Conservation (phyloP, 2,329 filamentous ascomycete species). For the Lasiodiplodia sp. region DNA sequence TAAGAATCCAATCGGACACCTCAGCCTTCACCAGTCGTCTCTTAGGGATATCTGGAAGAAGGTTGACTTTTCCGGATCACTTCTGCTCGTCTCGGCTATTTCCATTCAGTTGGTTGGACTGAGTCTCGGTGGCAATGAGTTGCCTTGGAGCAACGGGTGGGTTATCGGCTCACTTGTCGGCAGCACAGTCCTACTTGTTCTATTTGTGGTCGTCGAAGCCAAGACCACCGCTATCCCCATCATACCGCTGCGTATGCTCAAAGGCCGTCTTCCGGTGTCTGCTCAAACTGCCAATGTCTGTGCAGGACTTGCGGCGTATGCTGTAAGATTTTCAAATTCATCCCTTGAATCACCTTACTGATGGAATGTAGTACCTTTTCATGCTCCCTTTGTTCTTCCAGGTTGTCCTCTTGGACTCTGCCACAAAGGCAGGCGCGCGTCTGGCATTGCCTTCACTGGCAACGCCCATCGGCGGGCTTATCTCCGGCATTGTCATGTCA, state of each 20-base stretch:
- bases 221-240: conserved; percentile 52
- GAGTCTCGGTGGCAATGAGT: conserved; percentile 55
- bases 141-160: conserved; percentile 53
- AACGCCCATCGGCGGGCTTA: conserved; percentile 53
- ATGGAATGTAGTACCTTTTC: conserved; percentile 50
- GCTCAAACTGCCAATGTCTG: conserved; percentile 67
- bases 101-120: conserved; percentile 61
- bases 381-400: conserved; percentile 64
- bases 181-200: conserved; percentile 47
- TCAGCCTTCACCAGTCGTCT: conserved; percentile 41
- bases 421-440: conserved; percentile 54
- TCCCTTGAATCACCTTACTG: background rate
- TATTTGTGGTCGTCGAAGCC: conserved; percentile 51
- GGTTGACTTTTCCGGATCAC: conserved; percentile 65
- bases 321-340: conserved; percentile 51
- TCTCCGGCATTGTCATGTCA: conserved; percentile 57
- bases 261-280: conserved; percentile 61
- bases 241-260: conserved; percentile 60
- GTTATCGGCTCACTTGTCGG: conserved; percentile 49
- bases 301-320: conserved; percentile 68
- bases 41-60: conserved; percentile 55
- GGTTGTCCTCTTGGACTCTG: conserved; percentile 68
- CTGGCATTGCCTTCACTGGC: conserved; percentile 56
- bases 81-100: conserved; percentile 65
- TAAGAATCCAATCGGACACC: conserved; percentile 50